These are phyloP conservation scores for Stephania yunnanensis DNA, from an alignment of 164 flowering plant species.

Conservation along the genomic window DNA sequence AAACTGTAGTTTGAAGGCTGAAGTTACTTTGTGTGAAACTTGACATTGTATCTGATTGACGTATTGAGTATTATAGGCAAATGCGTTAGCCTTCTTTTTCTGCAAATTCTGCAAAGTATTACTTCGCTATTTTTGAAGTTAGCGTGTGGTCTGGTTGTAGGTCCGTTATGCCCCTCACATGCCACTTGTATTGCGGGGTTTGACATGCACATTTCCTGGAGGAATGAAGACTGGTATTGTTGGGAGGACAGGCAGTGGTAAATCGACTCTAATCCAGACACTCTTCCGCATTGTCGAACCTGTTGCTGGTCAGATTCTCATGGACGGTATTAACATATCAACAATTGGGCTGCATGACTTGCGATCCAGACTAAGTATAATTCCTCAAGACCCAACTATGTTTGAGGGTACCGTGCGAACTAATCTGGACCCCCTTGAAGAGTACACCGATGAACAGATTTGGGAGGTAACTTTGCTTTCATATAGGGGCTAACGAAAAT, in stretches of 20 bases:
- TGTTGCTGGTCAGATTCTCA: constrained; percentile 28
- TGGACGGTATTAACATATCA: constrained; percentile 35
- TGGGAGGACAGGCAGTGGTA: constrained; percentile 48
- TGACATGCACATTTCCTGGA: constrained; percentile 33
- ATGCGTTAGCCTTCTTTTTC: neutral
- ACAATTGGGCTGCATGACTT: constrained; percentile 40
- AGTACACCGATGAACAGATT: constrained; percentile 38
- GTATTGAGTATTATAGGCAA: neutral
- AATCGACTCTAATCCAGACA: constrained; percentile 39
- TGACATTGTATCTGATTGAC: neutral
- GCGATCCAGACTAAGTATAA: constrained; percentile 37
- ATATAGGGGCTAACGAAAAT: neutral
- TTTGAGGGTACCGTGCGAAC: constrained; percentile 38
- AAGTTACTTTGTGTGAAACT: neutral
- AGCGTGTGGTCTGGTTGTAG: constrained; percentile 14
- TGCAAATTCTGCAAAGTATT: neutral
- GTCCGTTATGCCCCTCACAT: constrained; percentile 42
- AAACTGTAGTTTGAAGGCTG: neutral
- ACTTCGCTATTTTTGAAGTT: neutral
- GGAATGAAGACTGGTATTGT: constrained; percentile 39
- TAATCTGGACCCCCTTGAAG: constrained; percentile 41
- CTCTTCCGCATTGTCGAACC: constrained; percentile 42
- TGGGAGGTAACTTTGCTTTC: constrained; percentile 33
- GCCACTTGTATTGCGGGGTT: constrained; percentile 36
- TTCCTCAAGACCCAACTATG: constrained; percentile 49